Conservation (phyloP, 192 early-diverging fungal species). For the Coemansia umbellata region DNA sequence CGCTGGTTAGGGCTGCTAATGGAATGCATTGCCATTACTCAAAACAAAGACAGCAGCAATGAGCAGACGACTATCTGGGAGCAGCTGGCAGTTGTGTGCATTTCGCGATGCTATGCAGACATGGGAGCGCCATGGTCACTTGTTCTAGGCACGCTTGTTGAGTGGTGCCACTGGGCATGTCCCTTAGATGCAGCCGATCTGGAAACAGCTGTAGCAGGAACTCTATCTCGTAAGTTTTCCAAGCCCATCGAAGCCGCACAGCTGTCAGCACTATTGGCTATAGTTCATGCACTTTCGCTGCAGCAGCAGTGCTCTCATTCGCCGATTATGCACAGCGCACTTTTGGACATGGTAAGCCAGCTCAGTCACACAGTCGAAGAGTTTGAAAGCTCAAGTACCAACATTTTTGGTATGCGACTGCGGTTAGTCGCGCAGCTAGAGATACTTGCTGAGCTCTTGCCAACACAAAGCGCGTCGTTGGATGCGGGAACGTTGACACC, state of each 20-base stretch:
- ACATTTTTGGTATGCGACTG: not conserved
- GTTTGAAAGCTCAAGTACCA: not conserved
- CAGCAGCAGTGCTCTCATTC: slow-evolving; percentile 13
- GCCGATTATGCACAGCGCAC: slow-evolving; percentile 30
- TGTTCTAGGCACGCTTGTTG: slow-evolving; percentile 20
- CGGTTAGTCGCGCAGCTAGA: slow-evolving; percentile 19
- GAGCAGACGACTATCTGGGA: slow-evolving; percentile 9
- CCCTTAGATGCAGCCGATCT: slow-evolving; percentile 10
- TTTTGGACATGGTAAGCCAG: slow-evolving; percentile 15
- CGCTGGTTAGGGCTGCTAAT: slow-evolving; percentile 23
- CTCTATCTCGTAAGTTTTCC: slow-evolving; percentile 17
- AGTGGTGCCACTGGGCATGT: slow-evolving; percentile 37
- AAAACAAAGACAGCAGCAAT: not conserved
- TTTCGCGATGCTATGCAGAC: not conserved
- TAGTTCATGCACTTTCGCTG: slow-evolving; percentile 20
- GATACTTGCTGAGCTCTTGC: slow-evolving; percentile 39
- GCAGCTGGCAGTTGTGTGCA: not conserved
- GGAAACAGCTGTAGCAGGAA: slow-evolving; percentile 16
- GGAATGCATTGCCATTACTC: not conserved
- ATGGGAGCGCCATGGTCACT: slow-evolving; percentile 18
- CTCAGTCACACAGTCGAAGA: not conserved
- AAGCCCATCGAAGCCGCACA: not conserved
- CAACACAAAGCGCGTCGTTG: slow-evolving; percentile 6
- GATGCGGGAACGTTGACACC: slow-evolving; percentile 10
- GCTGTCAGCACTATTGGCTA: not conserved